Evolutionary conservation across 2,329 filamentous ascomycete species (phyloP).

Genomic region (Magnaporthiopsis incrustans): DNA sequence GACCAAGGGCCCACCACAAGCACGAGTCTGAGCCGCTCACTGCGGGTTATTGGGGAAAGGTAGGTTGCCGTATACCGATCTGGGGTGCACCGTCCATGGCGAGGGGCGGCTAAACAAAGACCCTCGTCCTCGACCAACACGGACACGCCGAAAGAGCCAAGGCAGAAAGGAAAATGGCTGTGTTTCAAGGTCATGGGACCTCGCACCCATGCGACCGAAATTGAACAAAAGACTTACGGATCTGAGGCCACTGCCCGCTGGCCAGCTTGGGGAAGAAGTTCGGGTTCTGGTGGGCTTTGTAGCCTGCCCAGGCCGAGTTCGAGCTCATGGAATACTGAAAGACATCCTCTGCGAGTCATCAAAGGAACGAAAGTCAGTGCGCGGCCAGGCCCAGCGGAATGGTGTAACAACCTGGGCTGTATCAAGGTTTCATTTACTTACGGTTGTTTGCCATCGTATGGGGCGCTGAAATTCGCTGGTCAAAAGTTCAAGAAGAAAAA

Average conservation of each 20-base stretch:
- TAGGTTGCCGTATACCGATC: background rate
- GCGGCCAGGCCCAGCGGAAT: too few species aligned
- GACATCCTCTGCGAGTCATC: slow-evolving; percentile 37
- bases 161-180: background rate
- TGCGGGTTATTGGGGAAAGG: background rate
- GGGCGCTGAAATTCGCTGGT: background rate
- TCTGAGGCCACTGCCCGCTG: slow-evolving; percentile 56
- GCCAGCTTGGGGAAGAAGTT: slow-evolving; percentile 62
- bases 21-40: background rate
- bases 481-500: too few species aligned
- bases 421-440: background rate
- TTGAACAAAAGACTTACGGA: slow-evolving; percentile 36
- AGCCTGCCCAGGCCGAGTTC: slow-evolving; percentile 63
- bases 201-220: too few species aligned
- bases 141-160: background rate
- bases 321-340: slow-evolving; percentile 56
- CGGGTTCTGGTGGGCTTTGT: slow-evolving; percentile 58
- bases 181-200: too few species aligned
- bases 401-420: background rate
- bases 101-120: background rate
- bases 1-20: background rate
- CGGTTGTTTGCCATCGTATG: slow-evolving; percentile 8
- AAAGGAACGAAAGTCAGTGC: too few species aligned
- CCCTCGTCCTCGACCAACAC: background rate
- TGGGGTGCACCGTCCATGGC: background rate